phyloP scores from a whole-genome alignment of 495 filamentous ascomycete species.

The Evansstolkia leycettana region DNA sequence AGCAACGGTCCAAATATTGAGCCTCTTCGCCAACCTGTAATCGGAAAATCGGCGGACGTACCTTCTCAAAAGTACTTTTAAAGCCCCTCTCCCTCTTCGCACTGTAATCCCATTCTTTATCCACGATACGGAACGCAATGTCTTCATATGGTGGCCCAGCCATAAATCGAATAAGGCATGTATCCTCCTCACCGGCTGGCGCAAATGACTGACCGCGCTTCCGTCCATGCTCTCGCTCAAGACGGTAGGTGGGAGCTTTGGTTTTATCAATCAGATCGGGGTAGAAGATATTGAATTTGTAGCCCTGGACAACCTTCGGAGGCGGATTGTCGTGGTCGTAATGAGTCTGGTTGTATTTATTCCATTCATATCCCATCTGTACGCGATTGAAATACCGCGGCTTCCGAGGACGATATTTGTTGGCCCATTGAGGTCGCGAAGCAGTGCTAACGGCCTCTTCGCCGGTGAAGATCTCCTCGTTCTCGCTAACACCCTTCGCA shows the following conservation, averaged over 20 bases:
- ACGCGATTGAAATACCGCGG: constrained; percentile 96
- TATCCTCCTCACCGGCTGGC: constrained; percentile 94
- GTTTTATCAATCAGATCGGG: constrained; percentile 95
- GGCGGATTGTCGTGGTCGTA: constrained; percentile 99
- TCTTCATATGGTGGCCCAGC: constrained; percentile 95
- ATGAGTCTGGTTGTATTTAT: constrained; percentile 99
- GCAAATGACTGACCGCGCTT: constrained; percentile 86
- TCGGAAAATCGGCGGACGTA: constrained; percentile 27
- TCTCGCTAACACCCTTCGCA: constrained; percentile 80
- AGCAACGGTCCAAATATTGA: neutral
- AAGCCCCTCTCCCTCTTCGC: constrained; percentile 92
- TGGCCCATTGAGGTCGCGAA: constrained; percentile 67
- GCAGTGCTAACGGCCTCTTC: constrained; percentile 68
- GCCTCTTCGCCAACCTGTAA: neutral
- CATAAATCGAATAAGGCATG: constrained; percentile 91
- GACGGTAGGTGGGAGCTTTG: constrained; percentile 88
- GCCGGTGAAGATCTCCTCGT: constrained; percentile 90
- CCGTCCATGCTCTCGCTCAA: constrained; percentile 82
- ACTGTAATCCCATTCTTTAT: constrained; percentile 98
- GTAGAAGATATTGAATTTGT: constrained; percentile 99
- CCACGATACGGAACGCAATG: constrained; percentile 93
- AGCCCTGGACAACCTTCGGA: constrained; percentile 95
- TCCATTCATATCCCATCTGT: constrained; percentile 99
- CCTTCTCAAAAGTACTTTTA: constrained; percentile 95
- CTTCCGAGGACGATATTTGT: constrained; percentile 84